Evolutionary conservation across 805 yeast species (phyloP).

Genomic region (Nakazawaea ernobii): DNA sequence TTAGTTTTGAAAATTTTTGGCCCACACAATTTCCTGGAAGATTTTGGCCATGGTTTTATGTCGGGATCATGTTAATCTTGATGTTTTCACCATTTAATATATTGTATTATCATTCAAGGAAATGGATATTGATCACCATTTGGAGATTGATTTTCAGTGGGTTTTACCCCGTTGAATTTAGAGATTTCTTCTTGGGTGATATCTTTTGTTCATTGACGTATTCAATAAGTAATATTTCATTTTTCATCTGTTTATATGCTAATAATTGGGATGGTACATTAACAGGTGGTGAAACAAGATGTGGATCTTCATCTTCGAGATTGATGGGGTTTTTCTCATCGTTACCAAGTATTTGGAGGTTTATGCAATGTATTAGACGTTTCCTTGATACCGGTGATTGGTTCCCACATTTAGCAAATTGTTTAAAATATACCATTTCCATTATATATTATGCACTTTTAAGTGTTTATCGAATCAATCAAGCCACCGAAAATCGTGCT

Average conservation of each 20-base stretch:
- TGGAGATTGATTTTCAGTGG: slow-evolving; percentile 79
- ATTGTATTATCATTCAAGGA: slow-evolving; percentile 56
- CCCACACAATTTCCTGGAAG: slow-evolving; percentile 52
- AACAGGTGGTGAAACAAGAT: slow-evolving; percentile 35
- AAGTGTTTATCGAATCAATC: slow-evolving; percentile 71
- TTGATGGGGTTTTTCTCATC: slow-evolving; percentile 78
- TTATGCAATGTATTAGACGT: slow-evolving; percentile 86
- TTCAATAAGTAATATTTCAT: slow-evolving; percentile 76
- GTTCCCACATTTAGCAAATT: slow-evolving; percentile 94
- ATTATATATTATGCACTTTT: slow-evolving; percentile 64
- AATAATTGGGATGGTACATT: slow-evolving; percentile 59
- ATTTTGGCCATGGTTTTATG: slow-evolving; percentile 76
- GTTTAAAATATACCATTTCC: slow-evolving; percentile 66
- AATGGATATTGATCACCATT: slow-evolving; percentile 68
- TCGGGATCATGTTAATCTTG: slow-evolving; percentile 43
- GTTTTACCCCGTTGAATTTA: slow-evolving; percentile 88
- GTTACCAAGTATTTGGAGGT: slow-evolving; percentile 86
- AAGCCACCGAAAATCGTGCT: slow-evolving; percentile 36
- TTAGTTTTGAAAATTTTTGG: slow-evolving; percentile 70
- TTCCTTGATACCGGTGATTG: slow-evolving; percentile 89
- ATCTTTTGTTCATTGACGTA: slow-evolving; percentile 85
- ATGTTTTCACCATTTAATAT: slow-evolving; percentile 59
- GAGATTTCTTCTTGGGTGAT: slow-evolving; percentile 92
- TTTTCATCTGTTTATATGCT: slow-evolving; percentile 79
- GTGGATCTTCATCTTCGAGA: slow-evolving; percentile 77